A percentile compares a stretch with the other conserved stretches of the same genome.
Conservation (phyloP, 129 eudicot genomes). For the Artemisia tridentata region DNA sequence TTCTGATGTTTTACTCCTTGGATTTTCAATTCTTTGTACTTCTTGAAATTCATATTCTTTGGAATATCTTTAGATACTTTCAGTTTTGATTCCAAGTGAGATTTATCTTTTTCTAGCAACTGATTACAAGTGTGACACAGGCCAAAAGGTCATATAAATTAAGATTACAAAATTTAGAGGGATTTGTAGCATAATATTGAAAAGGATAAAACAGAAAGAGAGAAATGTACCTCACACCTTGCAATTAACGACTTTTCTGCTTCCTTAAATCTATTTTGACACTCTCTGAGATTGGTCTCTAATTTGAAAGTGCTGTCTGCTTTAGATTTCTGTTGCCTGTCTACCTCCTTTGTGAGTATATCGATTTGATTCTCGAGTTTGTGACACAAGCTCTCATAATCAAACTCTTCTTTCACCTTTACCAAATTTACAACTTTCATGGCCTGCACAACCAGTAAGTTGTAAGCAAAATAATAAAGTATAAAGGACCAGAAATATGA, state of each 20-base stretch:
- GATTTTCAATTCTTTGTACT: too few relatives aligned
- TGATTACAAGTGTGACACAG: conserved; percentile 31
- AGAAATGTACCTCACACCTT: conserved; percentile 77
- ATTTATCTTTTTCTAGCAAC: conserved; percentile 76
- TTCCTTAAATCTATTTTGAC: conserved; percentile 59
- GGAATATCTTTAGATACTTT: conserved; percentile 42
- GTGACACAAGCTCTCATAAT: conserved; percentile 79
- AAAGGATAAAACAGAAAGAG: conserved; percentile 20
- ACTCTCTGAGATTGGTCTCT: conserved; percentile 58
- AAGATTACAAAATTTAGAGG: not conserved
- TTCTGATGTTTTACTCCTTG: too few relatives aligned
- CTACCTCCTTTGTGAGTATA: conserved; percentile 73
- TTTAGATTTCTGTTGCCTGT: conserved; percentile 76
- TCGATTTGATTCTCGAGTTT: conserved; percentile 91
- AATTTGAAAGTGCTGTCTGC: conserved; percentile 51
- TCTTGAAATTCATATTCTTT: conserved; percentile 55
- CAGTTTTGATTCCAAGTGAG: conserved; percentile 51
- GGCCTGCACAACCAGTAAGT: conserved; percentile 64
- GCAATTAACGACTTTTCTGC: conserved; percentile 54
- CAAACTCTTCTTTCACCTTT: conserved; percentile 95
- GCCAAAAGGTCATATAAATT: conserved; percentile 16
- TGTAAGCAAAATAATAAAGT: conserved; percentile 11
- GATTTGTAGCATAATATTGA: not conserved
- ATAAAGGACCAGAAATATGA: conserved; percentile 4
- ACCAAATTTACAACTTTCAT: conserved; percentile 90